phyloP scores from a whole-genome alignment of 257 asterid genomes.

The Penstemon davidsonii region DNA sequence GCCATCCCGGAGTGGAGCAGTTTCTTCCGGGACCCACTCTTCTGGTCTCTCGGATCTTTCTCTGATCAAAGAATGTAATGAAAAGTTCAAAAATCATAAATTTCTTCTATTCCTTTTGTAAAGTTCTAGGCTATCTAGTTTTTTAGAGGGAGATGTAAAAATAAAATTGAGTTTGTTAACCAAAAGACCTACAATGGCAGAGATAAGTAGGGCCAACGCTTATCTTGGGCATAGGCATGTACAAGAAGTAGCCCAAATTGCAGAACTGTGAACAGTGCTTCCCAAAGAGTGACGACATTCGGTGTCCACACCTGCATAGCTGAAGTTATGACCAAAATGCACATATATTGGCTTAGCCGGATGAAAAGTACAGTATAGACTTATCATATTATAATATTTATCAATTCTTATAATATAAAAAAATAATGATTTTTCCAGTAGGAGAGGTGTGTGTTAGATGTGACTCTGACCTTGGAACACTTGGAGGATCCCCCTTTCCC shows the following conservation, averaged over 20 bases:
- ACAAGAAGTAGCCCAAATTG: slow-evolving; percentile 77
- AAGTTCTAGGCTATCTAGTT: too few species aligned
- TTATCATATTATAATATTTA: neutral
- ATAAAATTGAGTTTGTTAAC: too few species aligned
- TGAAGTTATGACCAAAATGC: neutral
- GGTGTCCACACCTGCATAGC: slow-evolving; percentile 85
- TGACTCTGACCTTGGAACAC: too few species aligned
- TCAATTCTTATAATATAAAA: too few species aligned
- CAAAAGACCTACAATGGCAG: slow-evolving; percentile 69
- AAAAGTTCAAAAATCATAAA: slow-evolving; percentile 1
- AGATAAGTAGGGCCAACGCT: slow-evolving; percentile 91
- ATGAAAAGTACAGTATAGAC: neutral
- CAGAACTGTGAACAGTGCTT: slow-evolving; percentile 80
- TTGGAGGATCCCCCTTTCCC: too few species aligned
- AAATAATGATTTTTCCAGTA: too few species aligned
- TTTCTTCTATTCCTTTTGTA: slow-evolving; percentile 1
- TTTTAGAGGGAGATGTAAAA: neutral
- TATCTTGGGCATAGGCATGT: slow-evolving; percentile 96
- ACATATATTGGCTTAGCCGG: neutral
- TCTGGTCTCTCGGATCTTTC: slow-evolving; percentile 80
- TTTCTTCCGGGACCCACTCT: slow-evolving; percentile 91
- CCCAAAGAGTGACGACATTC: slow-evolving; percentile 77
- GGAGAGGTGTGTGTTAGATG: too few species aligned
- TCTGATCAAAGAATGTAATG: slow-evolving; percentile 37
- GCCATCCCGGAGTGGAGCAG: slow-evolving; percentile 29